Conservation (phyloP, 1,284 basidiomycete species). For the Mycocalia duriaeana region DNA sequence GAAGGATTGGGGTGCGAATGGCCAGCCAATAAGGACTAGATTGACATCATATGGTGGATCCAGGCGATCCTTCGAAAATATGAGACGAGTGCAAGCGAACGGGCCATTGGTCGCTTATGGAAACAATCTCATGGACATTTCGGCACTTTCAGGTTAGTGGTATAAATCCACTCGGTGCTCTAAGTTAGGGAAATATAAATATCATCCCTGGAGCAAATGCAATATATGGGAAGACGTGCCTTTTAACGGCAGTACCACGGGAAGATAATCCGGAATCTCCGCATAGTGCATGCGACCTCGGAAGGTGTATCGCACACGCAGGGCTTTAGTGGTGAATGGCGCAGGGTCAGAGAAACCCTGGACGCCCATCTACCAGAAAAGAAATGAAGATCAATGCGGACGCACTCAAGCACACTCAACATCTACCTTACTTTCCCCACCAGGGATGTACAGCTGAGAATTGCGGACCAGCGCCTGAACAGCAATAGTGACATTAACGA, state of each 20-base stretch:
- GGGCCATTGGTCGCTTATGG: no score
- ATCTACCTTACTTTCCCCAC: constrained; percentile 59
- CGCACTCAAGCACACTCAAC: background rate
- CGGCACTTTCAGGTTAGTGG: no score
- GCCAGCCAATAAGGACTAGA: no score
- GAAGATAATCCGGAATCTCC: constrained; percentile 65
- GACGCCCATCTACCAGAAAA: constrained; percentile 46
- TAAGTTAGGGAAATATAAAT: constrained; percentile 6
- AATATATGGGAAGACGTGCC: constrained; percentile 38
- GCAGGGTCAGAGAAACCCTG: constrained; percentile 77
- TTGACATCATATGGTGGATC: no score
- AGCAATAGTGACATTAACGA: constrained; percentile 75
- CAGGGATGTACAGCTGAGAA: constrained; percentile 77
- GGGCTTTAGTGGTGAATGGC: constrained; percentile 59
- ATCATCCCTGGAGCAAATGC: no score
- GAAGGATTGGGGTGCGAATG: no score
- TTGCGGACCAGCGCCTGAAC: constrained; percentile 79
- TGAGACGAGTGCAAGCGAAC: no score
- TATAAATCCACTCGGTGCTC: constrained; percentile 12
- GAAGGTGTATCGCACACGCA: constrained; percentile 78
- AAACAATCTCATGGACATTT: no score
- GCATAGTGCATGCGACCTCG: constrained; percentile 70
- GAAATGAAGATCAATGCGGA: constrained; percentile 7
- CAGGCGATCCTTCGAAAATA: no score
- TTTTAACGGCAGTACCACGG: constrained; percentile 74